Percentiles rank a stretch among this genome's conserved stretches.
These are phyloP conservation scores for Paracoccidioides brasiliensis DNA, from an alignment of 2,329 filamentous ascomycete genomes.

Conservation along the genomic window DNA sequence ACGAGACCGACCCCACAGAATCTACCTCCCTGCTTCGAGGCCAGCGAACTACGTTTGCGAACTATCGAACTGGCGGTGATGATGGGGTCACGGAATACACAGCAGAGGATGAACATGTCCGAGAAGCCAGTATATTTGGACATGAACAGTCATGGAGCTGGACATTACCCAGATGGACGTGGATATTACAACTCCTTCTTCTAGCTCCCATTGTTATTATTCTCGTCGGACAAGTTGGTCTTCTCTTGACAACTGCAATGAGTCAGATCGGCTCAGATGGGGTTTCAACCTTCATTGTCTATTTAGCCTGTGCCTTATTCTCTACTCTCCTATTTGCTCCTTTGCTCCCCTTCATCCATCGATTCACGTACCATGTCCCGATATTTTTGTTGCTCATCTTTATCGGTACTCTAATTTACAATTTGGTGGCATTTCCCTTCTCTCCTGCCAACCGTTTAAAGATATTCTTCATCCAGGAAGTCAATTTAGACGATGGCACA, in stretches of 20 bases:
- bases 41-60: constrained; percentile 42
- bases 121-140: constrained; percentile 40
- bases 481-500: constrained; percentile 61
- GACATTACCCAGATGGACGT: constrained; percentile 66
- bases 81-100: constrained; percentile 17
- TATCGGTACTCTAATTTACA: constrained; percentile 66
- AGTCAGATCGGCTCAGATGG: constrained; percentile 79
- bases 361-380: constrained; percentile 71
- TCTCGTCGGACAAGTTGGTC: constrained; percentile 59
- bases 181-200: constrained; percentile 74
- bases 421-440: constrained; percentile 78
- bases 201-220: constrained; percentile 67
- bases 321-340: constrained; percentile 63
- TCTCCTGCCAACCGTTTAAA: constrained; percentile 68
- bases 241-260: constrained; percentile 58
- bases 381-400: constrained; percentile 62
- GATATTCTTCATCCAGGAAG: constrained; percentile 68
- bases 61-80: constrained; percentile 33
- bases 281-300: constrained; percentile 55
- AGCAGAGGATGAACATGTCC: constrained; percentile 16
- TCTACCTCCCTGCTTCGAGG: constrained; percentile 44
- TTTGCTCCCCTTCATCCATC: constrained; percentile 70
- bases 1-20: constrained; percentile 36
- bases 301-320: constrained; percentile 55
- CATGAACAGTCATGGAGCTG: constrained; percentile 79